Percentiles rank a stretch among this genome's conserved stretches.
These are phyloP conservation scores for Gamarada debralockiae DNA, from an alignment of 495 filamentous ascomycete genomes.

Conservation along the genomic window DNA sequence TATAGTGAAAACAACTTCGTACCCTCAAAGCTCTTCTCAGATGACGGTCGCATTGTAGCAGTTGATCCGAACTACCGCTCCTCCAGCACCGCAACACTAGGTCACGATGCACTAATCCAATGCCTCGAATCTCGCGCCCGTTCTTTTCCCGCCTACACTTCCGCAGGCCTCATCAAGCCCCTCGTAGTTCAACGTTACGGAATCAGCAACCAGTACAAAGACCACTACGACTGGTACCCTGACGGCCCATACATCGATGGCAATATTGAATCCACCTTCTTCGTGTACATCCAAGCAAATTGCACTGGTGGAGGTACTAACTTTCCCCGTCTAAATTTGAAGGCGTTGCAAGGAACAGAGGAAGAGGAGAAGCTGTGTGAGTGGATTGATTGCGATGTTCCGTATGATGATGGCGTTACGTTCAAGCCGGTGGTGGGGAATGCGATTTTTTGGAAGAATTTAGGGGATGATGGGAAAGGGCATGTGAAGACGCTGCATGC, in stretches of 20 bases:
- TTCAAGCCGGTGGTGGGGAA: constrained; percentile 48
- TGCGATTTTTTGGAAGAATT: constrained; percentile 52
- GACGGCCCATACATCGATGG: neutral
- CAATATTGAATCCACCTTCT: constrained; percentile 18
- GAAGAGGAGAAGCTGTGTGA: constrained; percentile 7
- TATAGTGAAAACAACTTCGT: constrained; percentile 10
- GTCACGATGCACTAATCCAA: neutral
- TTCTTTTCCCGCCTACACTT: constrained; percentile 5
- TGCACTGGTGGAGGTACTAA: constrained; percentile 25
- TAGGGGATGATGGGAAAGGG: constrained; percentile 42
- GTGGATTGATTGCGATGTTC: constrained; percentile 8
- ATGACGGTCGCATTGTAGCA: neutral
- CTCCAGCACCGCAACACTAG: constrained; percentile 4
- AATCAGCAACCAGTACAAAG: constrained; percentile 23
- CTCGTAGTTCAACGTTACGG: constrained; percentile 15
- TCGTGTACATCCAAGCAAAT: constrained; percentile 20
- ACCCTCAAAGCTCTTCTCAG: constrained; percentile 5
- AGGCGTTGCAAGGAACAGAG: neutral
- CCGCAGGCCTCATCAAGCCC: constrained; percentile 3
- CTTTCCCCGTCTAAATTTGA: constrained; percentile 11
- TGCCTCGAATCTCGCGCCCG: neutral
- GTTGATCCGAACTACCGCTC: constrained; percentile 8
- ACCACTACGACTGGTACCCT: constrained; percentile 30
- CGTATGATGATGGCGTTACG: constrained; percentile 42
- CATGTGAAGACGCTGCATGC: constrained; percentile 45